Evolutionary conservation across 2,329 filamentous ascomycete species (phyloP), one percentile per base, ranked within the genome.

Genomic region (Zelopaecilomyces penicillatus): DNA sequence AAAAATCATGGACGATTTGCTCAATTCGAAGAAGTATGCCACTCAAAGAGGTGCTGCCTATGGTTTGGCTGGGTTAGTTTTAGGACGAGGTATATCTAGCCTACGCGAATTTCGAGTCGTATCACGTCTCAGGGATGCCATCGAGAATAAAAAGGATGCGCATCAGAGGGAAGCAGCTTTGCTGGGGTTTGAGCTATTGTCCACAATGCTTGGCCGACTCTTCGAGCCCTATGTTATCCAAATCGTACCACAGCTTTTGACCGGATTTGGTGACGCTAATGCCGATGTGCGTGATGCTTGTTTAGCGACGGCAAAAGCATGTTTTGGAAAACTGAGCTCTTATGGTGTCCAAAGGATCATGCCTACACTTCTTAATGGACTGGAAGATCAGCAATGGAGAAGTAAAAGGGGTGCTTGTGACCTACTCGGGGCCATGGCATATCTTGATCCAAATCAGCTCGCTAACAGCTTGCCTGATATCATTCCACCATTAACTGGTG

Each of bases 361-460:
- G 52, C 93, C 93, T 4, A 95, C 87, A 9, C 76, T 98, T 6
- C 76, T 98, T 3, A 83, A 93, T 52, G 93, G 94, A 46, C 78
- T 98, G 7, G 90, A 97, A 52, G 93, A 98, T 52, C 81, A 87
- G 43, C 91, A 97, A 64, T 98, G 93, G 93, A 85, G 93, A 58
- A 97, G 89, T 69, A 97, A 98, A 68, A 95, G 95, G 69, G 93
- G 94, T 55, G 93, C 93, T 43, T 98, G 93, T 60, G 93, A 98
- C 61, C 82, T 95, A 28, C 76, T 98, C 10, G 93, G 93, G 62
- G 93, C 93, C 50, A 98, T 98, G 93, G 94, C 93, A 5, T 98
- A 98, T 62, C 78, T 98, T 30, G 93, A 97, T 62, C 91, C 94
- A 6, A 86, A 96, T 53, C 93, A 98, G 63, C 77, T 98, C 12